Conservation (phyloP, 768 basidiomycete genomes). For the Lentinula guzmanii region DNA sequence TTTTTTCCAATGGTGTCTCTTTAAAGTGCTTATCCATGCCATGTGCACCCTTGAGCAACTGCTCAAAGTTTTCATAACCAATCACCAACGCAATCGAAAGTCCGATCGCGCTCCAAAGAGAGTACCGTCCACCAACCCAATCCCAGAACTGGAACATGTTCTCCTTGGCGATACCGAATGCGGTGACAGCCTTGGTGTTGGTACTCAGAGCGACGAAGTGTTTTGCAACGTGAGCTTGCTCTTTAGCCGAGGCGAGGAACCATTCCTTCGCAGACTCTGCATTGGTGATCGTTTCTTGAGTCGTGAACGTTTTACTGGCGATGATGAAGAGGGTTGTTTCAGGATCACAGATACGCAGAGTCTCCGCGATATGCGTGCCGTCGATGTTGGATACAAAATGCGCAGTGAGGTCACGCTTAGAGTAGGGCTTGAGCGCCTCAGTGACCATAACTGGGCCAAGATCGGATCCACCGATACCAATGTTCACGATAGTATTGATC, state of each 20-base stretch:
- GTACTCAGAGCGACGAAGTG: conserved; percentile 99
- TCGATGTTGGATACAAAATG: conserved; percentile 98
- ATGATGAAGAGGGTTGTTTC: conserved; percentile 97
- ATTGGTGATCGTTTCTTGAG: conserved; percentile 99
- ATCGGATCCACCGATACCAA: conserved; percentile 98
- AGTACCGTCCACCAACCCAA: conserved; percentile 99
- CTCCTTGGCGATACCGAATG: conserved; percentile 82
- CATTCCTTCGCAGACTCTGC: conserved; percentile 90
- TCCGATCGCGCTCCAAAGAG: conserved; percentile 97
- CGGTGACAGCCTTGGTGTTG: conserved; percentile 89
- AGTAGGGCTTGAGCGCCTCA: conserved; percentile 91
- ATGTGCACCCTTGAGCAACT: conserved; percentile 87
- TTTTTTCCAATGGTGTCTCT: conserved; percentile 79
- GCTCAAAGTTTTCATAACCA: conserved; percentile 91
- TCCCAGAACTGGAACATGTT: conserved; percentile 99
- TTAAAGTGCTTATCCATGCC: conserved; percentile 98
- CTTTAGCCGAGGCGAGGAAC: conserved; percentile 83
- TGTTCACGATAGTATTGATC: conserved; percentile 95
- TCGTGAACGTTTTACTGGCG: conserved; percentile 99
- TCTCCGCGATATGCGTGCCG: conserved; percentile 94
- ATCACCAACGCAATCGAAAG: conserved; percentile 90
- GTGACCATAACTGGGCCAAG: conserved; percentile 99
- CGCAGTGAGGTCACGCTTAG: conserved; percentile 80
- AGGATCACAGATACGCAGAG: conserved; percentile 70
- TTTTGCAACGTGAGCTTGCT: conserved; percentile 91